These are phyloP conservation scores for Colletotrichum spaethianum DNA, from an alignment of 2,329 filamentous ascomycete species.

Conservation along the genomic window DNA sequence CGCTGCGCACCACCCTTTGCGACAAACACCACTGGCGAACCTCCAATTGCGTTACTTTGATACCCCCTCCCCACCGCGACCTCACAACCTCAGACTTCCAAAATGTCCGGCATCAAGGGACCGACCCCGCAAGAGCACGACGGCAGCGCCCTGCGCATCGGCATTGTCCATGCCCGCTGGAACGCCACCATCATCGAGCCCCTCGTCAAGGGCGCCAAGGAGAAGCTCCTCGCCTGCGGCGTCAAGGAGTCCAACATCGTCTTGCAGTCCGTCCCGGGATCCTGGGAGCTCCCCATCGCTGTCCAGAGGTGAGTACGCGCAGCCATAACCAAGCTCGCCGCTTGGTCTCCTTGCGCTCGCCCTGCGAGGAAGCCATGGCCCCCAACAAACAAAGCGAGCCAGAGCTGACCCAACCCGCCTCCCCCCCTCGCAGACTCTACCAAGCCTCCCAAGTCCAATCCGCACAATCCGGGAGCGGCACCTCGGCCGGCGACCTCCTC, in stretches of 20 bases:
- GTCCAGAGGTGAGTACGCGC: conserved; percentile 78
- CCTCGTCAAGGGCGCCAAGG: conserved; percentile 84
- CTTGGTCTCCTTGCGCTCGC: not conserved
- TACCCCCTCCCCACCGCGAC: conserved; percentile 2
- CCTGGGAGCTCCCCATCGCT: conserved; percentile 94
- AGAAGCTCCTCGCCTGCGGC: conserved; percentile 82
- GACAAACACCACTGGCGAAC: not conserved
- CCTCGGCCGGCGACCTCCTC: conserved; percentile 82
- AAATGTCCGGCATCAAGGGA: conserved; percentile 68
- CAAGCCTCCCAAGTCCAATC: conserved; percentile 89
- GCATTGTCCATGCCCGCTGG: conserved; percentile 97
- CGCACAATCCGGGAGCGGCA: conserved; percentile 70
- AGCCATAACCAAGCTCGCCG: not conserved
- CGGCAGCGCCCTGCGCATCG: conserved; percentile 85
- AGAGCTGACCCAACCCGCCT: not conserved
- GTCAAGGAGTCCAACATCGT: conserved; percentile 92
- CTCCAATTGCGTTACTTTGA: conserved; percentile 5
- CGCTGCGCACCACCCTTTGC: not conserved
- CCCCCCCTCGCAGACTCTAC: conserved; percentile 73
- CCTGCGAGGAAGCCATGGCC: not conserved
- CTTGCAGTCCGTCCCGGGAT: conserved; percentile 90
- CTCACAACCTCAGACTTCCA: conserved; percentile 46
- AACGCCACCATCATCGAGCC: conserved; percentile 90
- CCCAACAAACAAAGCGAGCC: not conserved
- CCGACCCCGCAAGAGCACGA: conserved; percentile 72